Evolutionary conservation across 2,329 filamentous ascomycete species (phyloP).

Genomic region (Sphaerulina populicola): DNA sequence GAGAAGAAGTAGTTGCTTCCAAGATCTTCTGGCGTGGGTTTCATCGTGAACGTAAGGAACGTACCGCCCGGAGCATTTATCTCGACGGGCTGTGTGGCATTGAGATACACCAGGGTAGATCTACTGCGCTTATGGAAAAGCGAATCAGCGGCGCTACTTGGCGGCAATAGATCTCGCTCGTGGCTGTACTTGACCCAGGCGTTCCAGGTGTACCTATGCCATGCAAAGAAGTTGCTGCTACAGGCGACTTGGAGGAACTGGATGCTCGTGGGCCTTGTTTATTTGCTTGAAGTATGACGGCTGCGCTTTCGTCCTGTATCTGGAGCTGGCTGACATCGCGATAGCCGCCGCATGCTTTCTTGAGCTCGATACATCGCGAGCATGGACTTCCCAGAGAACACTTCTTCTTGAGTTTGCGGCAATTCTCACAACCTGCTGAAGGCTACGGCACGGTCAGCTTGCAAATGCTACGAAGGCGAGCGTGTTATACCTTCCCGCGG

Average conservation of each 20-base stretch:
- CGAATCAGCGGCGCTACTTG: constrained; percentile 26
- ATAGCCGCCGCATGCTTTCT: constrained; percentile 29
- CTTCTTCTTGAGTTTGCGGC: constrained; percentile 31
- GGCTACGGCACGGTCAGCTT: constrained; percentile 13
- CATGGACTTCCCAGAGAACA: constrained; percentile 29
- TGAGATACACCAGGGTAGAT: background rate
- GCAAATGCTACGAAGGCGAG: background rate
- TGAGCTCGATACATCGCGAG: constrained; percentile 28
- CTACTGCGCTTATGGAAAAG: constrained; percentile 6
- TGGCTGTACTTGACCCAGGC: constrained; percentile 1
- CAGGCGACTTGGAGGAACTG: constrained; percentile 11
- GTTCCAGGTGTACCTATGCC: constrained; percentile 4
- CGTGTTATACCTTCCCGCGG: constrained; percentile 23
- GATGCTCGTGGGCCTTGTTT: constrained; percentile 21
- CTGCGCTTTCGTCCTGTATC: constrained; percentile 30
- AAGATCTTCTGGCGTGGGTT: constrained; percentile 22
- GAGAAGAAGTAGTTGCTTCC: constrained; percentile 28
- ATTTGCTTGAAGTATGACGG: constrained; percentile 24
- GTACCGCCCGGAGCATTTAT: background rate
- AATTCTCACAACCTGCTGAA: constrained; percentile 30
- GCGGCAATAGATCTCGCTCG: constrained; percentile 22
- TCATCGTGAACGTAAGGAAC: constrained; percentile 13
- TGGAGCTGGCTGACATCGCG: constrained; percentile 29
- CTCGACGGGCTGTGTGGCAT: background rate
- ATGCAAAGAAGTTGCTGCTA: constrained; percentile 7